Evolutionary conservation across 257 asterid genomes (phyloP).

Genomic region (Henckelia pumila): DNA sequence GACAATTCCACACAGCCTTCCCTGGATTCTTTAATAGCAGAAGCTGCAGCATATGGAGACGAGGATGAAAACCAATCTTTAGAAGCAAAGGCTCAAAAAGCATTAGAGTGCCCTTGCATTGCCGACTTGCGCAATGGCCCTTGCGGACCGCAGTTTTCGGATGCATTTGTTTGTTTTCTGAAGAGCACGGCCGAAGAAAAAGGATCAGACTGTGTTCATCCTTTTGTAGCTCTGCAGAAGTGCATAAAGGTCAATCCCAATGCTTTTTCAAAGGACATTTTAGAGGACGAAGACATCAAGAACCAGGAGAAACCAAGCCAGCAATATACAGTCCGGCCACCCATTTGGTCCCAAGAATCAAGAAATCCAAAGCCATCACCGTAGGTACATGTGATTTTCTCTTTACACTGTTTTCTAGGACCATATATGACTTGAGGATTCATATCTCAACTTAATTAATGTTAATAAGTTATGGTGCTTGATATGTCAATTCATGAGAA

Average conservation of each 20-base stretch:
- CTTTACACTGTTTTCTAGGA: background rate
- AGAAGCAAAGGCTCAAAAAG: conserved; percentile 74
- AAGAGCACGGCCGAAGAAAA: conserved; percentile 86
- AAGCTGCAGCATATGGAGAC: conserved; percentile 76
- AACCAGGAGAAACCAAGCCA: conserved; percentile 46
- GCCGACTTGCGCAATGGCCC: conserved; percentile 70
- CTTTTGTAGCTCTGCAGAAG: conserved; percentile 82
- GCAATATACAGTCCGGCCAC: conserved; percentile 50
- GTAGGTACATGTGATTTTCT: conserved; percentile 11
- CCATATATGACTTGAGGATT: no score
- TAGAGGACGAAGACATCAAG: conserved; percentile 49
- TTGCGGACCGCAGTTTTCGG: conserved; percentile 78
- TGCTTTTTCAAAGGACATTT: conserved; percentile 72
- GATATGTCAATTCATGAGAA: no score
- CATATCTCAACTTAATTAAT: no score
- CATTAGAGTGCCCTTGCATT: conserved; percentile 90
- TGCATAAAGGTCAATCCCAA: conserved; percentile 77
- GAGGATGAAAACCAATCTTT: conserved; percentile 45
- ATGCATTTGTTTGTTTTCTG: conserved; percentile 85
- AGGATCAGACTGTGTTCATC: conserved; percentile 77
- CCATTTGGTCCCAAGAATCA: conserved; percentile 65
- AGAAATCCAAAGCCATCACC: conserved; percentile 34
- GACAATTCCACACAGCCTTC: conserved; percentile 36
- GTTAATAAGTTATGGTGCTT: no score
- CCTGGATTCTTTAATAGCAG: conserved; percentile 64